Evolutionary conservation across 2,329 filamentous ascomycete species (phyloP).

Genomic region (Sporothrix euskadiensis): DNA sequence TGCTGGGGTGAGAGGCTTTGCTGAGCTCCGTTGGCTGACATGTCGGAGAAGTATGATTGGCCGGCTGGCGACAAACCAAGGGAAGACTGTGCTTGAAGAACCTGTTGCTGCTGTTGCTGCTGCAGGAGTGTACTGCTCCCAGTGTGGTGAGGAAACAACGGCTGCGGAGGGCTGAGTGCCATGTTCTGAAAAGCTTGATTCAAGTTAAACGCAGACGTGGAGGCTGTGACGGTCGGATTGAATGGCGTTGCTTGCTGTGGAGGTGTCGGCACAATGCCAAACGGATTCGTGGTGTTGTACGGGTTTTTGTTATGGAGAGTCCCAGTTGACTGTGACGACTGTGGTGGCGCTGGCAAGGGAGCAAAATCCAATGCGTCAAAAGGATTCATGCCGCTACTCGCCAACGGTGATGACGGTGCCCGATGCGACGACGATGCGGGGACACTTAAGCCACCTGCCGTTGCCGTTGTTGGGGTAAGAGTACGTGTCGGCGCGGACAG

Average conservation of each 20-base stretch:
- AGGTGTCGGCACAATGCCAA: constrained; percentile 51
- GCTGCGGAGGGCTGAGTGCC: constrained; percentile 61
- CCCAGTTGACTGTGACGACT: constrained; percentile 66
- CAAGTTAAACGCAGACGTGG: constrained; percentile 41
- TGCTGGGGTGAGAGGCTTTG: constrained; percentile 28
- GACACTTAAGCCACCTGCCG: constrained; percentile 35
- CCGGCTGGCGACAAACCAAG: constrained; percentile 3
- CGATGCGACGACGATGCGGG: constrained; percentile 31
- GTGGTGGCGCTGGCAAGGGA: constrained; percentile 54
- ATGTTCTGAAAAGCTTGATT: constrained; percentile 75
- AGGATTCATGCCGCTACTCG: constrained; percentile 52
- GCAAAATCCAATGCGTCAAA: constrained; percentile 68
- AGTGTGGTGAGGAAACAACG: constrained; percentile 71
- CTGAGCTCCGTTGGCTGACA: constrained; percentile 1
- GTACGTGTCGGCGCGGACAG: constrained; percentile 52
- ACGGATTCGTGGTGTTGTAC: constrained; percentile 65
- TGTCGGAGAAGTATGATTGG: constrained; percentile 28
- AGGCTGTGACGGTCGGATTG: constrained; percentile 37
- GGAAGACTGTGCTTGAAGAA: neutral
- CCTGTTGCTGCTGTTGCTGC: constrained; percentile 42
- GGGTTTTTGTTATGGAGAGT: constrained; percentile 60
- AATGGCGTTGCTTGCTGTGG: constrained; percentile 22
- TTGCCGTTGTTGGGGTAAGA: constrained; percentile 46
- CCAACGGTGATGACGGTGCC: constrained; percentile 45
- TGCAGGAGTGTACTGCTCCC: constrained; percentile 54